These are phyloP conservation scores for Pseudisothecium myosuroides DNA, from an alignment of 225 moss, liverwort and hornwort genomes.

Conservation along the genomic window DNA sequence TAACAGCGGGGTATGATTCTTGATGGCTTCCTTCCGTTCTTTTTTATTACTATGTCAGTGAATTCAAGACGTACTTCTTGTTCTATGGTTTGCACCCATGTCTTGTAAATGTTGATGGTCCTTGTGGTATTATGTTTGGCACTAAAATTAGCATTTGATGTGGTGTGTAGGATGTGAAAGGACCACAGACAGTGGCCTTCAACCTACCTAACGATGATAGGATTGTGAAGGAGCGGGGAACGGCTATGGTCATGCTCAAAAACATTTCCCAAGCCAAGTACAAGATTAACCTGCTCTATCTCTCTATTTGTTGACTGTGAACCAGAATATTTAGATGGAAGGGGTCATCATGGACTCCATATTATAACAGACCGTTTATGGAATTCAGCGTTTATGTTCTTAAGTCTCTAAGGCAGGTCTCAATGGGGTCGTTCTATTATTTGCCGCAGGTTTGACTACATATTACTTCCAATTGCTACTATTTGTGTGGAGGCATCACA, in stretches of 20 bases:
- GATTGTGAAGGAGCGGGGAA: conserved; percentile 84
- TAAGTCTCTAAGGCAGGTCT: neutral
- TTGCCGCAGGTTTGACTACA: conserved; percentile 71
- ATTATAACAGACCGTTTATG: neutral
- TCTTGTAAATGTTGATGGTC: neutral
- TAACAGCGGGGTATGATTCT: conserved; percentile 72
- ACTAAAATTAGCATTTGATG: neutral
- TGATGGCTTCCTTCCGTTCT: neutral
- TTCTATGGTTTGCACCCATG: neutral
- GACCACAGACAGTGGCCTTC: conserved; percentile 95
- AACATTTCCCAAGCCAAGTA: conserved; percentile 95
- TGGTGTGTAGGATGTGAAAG: conserved; percentile 76
- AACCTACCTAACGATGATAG: conserved; percentile 94
- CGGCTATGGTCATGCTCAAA: conserved; percentile 93
- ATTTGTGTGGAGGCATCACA: conserved; percentile 80
- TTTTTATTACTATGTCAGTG: neutral
- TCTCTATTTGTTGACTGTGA: neutral
- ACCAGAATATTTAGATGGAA: neutral
- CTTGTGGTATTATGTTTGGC: neutral
- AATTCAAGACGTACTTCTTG: neutral
- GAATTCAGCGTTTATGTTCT: neutral
- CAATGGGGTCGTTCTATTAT: neutral
- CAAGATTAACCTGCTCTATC: neutral
- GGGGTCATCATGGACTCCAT: neutral
- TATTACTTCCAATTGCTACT: conserved; percentile 73